phyloP scores from a whole-genome alignment of 768 basidiomycete species.

The Phaeotremella skinneri region DNA sequence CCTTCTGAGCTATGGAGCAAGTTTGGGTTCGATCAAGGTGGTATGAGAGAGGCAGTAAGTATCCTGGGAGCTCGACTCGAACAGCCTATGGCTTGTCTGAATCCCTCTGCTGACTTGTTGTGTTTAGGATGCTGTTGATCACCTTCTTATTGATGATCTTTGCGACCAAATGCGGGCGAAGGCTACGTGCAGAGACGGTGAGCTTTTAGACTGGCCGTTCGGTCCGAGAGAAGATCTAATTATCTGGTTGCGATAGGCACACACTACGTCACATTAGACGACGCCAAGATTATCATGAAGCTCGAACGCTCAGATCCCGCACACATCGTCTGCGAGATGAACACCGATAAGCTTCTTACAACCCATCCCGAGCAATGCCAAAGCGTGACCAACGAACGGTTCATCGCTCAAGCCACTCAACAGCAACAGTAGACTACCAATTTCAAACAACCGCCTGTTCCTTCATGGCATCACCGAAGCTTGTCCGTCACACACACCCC shows the following conservation, averaged over 20 bases:
- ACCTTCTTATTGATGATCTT: slow-evolving; percentile 48
- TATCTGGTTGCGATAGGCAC: not conserved
- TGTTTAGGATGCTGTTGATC: slow-evolving; percentile 21
- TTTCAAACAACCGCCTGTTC: no score
- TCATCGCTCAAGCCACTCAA: not conserved
- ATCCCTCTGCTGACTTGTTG: no score
- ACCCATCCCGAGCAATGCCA: not conserved
- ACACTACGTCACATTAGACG: not conserved
- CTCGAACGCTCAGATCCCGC: not conserved
- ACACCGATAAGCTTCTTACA: not conserved
- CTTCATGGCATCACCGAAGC: no score
- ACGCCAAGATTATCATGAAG: not conserved
- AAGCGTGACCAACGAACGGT: not conserved
- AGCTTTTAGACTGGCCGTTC: slow-evolving; percentile 7
- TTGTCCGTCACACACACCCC: no score
- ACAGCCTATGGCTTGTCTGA: no score
- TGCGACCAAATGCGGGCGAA: slow-evolving; percentile 48
- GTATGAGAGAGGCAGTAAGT: no score
- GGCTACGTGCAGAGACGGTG: slow-evolving; percentile 44
- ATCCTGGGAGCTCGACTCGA: no score
- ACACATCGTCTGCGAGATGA: not conserved
- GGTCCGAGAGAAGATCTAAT: not conserved
- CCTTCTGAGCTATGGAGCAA: slow-evolving; percentile 40
- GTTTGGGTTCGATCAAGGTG: slow-evolving; percentile 33
- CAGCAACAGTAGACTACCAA: no score